phyloP scores from a whole-genome alignment of 2,329 filamentous ascomycete species.

The Orbilia javanica region DNA sequence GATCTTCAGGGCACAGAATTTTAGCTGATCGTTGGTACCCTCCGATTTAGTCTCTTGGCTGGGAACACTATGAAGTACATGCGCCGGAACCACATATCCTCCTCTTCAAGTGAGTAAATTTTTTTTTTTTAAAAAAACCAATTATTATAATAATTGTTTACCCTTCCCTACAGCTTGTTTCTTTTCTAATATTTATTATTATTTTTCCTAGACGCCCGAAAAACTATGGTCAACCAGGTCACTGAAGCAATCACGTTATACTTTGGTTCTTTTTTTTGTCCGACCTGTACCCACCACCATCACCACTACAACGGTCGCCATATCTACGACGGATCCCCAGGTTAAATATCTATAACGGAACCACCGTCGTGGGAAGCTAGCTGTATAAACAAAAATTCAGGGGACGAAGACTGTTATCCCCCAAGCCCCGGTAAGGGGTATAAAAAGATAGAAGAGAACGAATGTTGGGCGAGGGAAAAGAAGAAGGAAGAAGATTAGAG shows the following conservation, averaged over 20 bases:
- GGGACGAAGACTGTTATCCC: background rate
- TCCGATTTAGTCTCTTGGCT: constrained; percentile 72
- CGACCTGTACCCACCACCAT: background rate
- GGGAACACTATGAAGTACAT: constrained; percentile 99
- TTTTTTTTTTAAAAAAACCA: too few species aligned
- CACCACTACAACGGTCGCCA: background rate
- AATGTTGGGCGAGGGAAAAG: background rate
- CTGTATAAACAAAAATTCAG: constrained; percentile 6
- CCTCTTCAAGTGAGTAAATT: constrained; percentile 93
- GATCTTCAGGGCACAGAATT: background rate
- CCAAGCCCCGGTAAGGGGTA: background rate
- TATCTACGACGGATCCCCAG: background rate
- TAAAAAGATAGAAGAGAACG: background rate
- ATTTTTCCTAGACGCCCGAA: constrained; percentile 35
- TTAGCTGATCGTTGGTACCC: constrained; percentile 46
- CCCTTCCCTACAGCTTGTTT: background rate
- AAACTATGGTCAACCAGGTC: constrained; percentile 37
- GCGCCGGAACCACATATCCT: constrained; percentile 98
- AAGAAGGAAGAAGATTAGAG: background rate
- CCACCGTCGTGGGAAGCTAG: background rate
- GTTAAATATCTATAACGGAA: constrained; percentile 5
- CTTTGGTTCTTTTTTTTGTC: background rate
- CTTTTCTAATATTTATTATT: background rate
- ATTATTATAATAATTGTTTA: too few species aligned
- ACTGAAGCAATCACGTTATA: background rate